Conservation (phyloP, 768 basidiomycete species). For the Cyclocybe cylindracea region DNA sequence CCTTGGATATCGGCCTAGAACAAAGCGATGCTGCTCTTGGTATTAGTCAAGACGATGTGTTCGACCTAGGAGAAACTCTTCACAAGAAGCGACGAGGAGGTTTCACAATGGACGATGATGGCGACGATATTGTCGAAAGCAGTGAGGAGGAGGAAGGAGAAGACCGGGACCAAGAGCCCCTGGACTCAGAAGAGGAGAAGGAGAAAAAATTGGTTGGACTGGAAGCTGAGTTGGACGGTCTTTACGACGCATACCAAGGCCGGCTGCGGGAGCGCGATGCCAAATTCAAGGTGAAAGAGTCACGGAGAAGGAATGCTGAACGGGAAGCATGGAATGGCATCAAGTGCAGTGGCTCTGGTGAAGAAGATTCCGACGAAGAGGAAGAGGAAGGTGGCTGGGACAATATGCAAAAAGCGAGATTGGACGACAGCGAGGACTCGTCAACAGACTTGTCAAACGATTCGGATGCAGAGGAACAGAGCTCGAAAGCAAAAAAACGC, state of each 20-base stretch:
- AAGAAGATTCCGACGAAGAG: conserved; percentile 40
- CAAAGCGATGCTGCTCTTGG: conserved; percentile 73
- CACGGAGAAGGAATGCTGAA: conserved; percentile 69
- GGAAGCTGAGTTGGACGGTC: conserved; percentile 84
- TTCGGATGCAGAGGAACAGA: conserved; percentile 34
- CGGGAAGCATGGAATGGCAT: conserved; percentile 87
- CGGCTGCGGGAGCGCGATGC: conserved; percentile 81
- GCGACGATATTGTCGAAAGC: conserved; percentile 40
- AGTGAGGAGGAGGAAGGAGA: conserved; percentile 24
- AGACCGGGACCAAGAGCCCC: conserved; percentile 39
- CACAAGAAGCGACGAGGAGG: conserved; percentile 34
- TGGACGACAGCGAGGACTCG: conserved; percentile 42
- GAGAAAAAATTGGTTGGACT: conserved; percentile 61
- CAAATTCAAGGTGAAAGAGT: conserved; percentile 84
- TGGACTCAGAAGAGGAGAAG: conserved; percentile 71
- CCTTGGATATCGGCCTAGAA: conserved; percentile 93
- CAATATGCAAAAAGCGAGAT: conserved; percentile 57
- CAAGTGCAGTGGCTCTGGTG: conserved; percentile 34
- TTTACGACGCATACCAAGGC: conserved; percentile 88
- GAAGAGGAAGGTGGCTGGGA: conserved; percentile 73
- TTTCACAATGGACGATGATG: conserved; percentile 42
- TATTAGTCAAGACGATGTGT: conserved; percentile 84
- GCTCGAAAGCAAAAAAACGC: conserved; percentile 39
- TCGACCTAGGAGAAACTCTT: conserved; percentile 64
- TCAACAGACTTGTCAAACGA: conserved; percentile 56